These are phyloP conservation scores for Lichtheimia ornata DNA, from an alignment of 371 early-diverging fungal species.

Conservation along the genomic window DNA sequence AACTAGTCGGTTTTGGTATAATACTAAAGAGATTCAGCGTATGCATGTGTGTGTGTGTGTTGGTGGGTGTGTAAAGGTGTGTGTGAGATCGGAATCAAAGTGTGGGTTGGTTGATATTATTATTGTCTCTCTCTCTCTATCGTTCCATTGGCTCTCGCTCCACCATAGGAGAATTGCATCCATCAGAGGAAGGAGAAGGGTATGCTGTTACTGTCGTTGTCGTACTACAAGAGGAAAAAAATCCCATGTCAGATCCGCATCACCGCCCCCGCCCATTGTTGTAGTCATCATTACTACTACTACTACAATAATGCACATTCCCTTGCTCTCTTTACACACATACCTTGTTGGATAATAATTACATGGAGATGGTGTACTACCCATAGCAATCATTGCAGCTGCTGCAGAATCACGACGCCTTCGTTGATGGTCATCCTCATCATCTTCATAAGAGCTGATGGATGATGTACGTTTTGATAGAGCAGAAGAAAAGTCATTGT, in stretches of 20 bases:
- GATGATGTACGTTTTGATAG: background rate
- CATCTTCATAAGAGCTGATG: background rate
- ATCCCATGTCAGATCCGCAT: background rate
- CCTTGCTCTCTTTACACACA: background rate
- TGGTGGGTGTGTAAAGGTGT: too few species aligned
- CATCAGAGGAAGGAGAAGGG: constrained; percentile 8
- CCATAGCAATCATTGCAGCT: constrained; percentile 50
- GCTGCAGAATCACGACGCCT: constrained; percentile 42
- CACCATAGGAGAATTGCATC: too few species aligned
- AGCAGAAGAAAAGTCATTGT: background rate
- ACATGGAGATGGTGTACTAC: constrained; percentile 10
- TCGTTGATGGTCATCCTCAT: constrained; percentile 22
- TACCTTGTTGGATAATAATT: constrained; percentile 7
- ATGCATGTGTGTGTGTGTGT: too few species aligned
- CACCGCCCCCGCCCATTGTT: background rate
- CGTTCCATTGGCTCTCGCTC: too few species aligned
- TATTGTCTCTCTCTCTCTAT: too few species aligned
- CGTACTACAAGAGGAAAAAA: background rate
- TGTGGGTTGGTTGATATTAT: too few species aligned
- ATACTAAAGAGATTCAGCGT: too few species aligned
- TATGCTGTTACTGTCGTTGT: background rate
- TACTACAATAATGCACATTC: too few species aligned
- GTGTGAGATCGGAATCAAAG: too few species aligned
- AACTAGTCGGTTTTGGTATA: too few species aligned
- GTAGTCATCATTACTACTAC: too few species aligned